phyloP scores from a whole-genome alignment of 2,329 filamentous ascomycete genomes.

The Fusarium buxicola region DNA sequence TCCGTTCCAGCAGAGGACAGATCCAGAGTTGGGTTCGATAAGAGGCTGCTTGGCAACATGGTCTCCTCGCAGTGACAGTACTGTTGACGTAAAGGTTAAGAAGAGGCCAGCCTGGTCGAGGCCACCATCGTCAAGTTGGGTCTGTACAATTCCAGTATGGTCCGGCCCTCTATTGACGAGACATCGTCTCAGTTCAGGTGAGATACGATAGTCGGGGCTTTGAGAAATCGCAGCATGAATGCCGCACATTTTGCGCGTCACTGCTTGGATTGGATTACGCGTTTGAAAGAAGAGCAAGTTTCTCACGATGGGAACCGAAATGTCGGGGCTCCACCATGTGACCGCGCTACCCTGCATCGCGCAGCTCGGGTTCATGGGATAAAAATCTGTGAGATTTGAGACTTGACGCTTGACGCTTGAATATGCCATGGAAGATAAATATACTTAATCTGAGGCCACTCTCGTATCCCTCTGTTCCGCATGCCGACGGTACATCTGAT shows the following conservation, averaged over 20 bases:
- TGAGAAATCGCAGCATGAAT: slow-evolving; percentile 65
- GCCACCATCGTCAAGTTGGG: slow-evolving; percentile 44
- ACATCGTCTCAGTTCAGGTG: slow-evolving; percentile 54
- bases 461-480: too few species aligned
- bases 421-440: too few species aligned
- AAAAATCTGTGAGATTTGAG: neutral
- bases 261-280: slow-evolving; percentile 9
- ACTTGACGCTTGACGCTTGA: neutral
- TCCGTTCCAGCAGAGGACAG: slow-evolving; percentile 94
- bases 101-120: slow-evolving; percentile 48
- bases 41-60: slow-evolving; percentile 80
- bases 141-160: slow-evolving; percentile 60
- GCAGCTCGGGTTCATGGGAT: neutral
- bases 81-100: slow-evolving; percentile 81
- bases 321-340: slow-evolving; percentile 14
- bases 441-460: too few species aligned
- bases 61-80: slow-evolving; percentile 88
- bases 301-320: slow-evolving; percentile 12
- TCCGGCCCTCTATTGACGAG: slow-evolving; percentile 71
- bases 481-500: too few species aligned
- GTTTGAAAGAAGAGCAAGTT: slow-evolving; percentile 22
- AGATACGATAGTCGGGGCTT: slow-evolving; percentile 45
- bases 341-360: slow-evolving; percentile 11
- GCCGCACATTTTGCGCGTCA: slow-evolving; percentile 65
- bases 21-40: slow-evolving; percentile 64